phyloP scores from a whole-genome alignment of 73 alveolate species.

The Urostyla sp. region DNA sequence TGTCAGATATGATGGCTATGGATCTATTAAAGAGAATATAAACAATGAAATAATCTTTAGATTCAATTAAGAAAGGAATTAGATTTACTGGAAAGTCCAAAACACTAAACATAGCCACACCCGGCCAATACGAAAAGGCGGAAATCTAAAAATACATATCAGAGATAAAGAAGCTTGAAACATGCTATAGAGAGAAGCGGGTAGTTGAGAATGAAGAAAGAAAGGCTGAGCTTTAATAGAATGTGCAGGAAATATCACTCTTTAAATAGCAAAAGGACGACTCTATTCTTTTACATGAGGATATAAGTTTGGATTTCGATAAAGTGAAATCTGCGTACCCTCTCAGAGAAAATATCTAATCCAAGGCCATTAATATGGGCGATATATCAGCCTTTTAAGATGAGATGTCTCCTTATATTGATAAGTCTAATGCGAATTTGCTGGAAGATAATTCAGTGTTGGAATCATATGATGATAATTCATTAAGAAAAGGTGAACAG shows the following conservation, averaged over 20 bases:
- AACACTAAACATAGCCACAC: slow-evolving; percentile 40
- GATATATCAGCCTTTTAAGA: neutral
- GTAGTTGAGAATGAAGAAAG: neutral
- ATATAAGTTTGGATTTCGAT: slow-evolving; percentile 34
- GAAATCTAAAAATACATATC: slow-evolving; percentile 18
- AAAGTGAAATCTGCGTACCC: slow-evolving; percentile 42
- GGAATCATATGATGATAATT: neutral
- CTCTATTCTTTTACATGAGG: slow-evolving; percentile 19
- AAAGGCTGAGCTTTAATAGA: neutral
- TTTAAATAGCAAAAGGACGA: neutral
- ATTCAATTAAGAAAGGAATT: slow-evolving; percentile 17
- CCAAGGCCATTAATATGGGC: neutral
- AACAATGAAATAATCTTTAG: slow-evolving; percentile 27
- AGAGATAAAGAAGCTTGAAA: slow-evolving; percentile 26
- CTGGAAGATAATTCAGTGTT: slow-evolving; percentile 32
- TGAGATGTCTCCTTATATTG: neutral
- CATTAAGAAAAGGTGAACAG: neutral
- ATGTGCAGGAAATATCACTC: slow-evolving; percentile 6
- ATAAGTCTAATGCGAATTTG: neutral
- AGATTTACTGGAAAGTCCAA: slow-evolving; percentile 29
- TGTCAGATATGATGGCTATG: slow-evolving; percentile 11
- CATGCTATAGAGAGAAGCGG: neutral
- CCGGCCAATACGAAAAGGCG: slow-evolving; percentile 20
- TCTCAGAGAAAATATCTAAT: slow-evolving; percentile 26
- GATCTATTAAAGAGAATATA: slow-evolving; percentile 20